These are phyloP conservation scores for Mycena alexandri DNA, from an alignment of 768 basidiomycete genomes.

Conservation along the genomic window DNA sequence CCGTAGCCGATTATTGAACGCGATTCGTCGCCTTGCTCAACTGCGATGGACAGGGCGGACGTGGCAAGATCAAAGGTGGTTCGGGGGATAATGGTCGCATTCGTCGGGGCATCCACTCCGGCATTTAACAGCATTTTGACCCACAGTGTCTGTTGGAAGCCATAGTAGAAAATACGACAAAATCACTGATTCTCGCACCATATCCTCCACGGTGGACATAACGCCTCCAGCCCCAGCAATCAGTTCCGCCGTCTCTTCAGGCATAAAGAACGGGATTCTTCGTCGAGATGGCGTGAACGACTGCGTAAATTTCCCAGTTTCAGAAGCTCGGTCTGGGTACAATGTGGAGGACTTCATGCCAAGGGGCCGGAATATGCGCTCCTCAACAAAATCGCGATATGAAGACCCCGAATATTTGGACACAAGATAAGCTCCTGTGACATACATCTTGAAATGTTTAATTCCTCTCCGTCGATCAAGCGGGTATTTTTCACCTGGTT, in stretches of 20 bases:
- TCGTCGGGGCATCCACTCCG: conserved; percentile 48
- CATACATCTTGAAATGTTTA: conserved; percentile 47
- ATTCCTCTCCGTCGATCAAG: neutral
- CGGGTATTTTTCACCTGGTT: conserved; percentile 44
- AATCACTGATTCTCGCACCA: conserved; percentile 47
- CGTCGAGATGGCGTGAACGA: conserved; percentile 28
- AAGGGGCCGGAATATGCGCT: conserved; percentile 56
- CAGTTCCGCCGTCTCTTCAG: conserved; percentile 41
- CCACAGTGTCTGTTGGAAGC: conserved; percentile 54
- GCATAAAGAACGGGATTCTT: conserved; percentile 34
- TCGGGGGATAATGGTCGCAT: conserved; percentile 49
- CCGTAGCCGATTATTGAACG: conserved; percentile 54
- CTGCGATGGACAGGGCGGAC: conserved; percentile 45
- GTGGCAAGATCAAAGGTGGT: conserved; percentile 31
- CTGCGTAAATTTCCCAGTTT: conserved; percentile 43
- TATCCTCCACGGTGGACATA: conserved; percentile 56
- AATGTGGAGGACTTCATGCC: conserved; percentile 58
- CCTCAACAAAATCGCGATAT: conserved; percentile 55
- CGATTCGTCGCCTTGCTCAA: conserved; percentile 33
- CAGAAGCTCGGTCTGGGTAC: conserved; percentile 47
- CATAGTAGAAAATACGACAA: neutral
- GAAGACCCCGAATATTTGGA: conserved; percentile 35
- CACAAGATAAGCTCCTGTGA: conserved; percentile 49
- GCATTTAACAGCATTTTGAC: conserved; percentile 48
- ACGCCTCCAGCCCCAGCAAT: conserved; percentile 57